phyloP scores from a whole-genome alignment of 345 rosid genomes.

The Bruguiera parviflora region DNA sequence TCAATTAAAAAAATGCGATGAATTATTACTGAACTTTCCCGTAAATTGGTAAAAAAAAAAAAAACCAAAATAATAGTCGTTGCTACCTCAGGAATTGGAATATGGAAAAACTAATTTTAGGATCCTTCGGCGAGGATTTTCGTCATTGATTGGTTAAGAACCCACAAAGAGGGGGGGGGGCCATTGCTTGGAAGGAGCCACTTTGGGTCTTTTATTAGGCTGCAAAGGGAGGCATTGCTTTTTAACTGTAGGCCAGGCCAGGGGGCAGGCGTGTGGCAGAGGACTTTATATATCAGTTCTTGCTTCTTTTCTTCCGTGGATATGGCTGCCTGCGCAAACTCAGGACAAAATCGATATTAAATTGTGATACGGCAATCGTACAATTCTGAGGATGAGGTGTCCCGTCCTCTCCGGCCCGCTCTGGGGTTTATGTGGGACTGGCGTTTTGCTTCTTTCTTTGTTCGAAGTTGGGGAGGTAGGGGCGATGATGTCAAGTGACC shows the following conservation, averaged over 20 bases:
- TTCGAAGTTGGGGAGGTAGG: neutral
- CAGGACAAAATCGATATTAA: no score
- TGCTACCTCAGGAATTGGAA: no score
- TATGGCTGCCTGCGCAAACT: no score
- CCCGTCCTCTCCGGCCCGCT: conserved; percentile 13
- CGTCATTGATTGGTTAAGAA: no score
- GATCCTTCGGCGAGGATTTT: no score
- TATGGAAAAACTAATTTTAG: no score
- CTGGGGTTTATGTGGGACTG: conserved; percentile 7
- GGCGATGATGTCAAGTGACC: conserved; percentile 11
- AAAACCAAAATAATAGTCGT: no score
- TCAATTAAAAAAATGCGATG: no score
- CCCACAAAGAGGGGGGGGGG: conserved; percentile 10
- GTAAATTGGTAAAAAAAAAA: no score
- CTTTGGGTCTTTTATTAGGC: conserved; percentile 11
- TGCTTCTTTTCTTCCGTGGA: no score
- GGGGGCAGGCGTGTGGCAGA: conserved; percentile 7
- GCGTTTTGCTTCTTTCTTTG: neutral
- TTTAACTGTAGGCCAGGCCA: neutral
- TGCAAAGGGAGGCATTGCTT: neutral
- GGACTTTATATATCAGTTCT: neutral
- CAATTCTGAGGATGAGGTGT: conserved; percentile 23
- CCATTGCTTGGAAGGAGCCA: conserved; percentile 63
- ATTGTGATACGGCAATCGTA: conserved; percentile 24
- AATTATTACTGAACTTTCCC: no score